Evolutionary conservation across 306 rosid genomes (phyloP), one percentile per base, ranked within the genome.

Genomic region (Cucumis hystrix): DNA sequence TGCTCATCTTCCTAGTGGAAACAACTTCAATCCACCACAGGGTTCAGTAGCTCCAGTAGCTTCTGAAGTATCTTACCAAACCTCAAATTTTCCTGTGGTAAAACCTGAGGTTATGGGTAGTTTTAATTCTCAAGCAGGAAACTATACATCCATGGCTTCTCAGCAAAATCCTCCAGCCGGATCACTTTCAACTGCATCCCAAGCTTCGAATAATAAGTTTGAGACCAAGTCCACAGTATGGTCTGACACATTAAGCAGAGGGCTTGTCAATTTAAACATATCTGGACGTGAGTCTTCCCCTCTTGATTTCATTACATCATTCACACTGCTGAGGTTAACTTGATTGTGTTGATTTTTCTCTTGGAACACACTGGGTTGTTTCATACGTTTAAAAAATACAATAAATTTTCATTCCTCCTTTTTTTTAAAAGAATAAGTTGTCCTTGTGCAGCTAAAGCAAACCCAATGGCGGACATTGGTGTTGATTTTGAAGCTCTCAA

Each of bases 221-320:
- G 93, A 88, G 81, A 83, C 99, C 82, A 96, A 92, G 81, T 96
- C 99, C 83, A 87, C 98, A 66, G 99, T 96, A 80, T 96, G 99
- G 99, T 74, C 97, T 0, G 99, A 96, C 86, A 96, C 99, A 45
- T 85, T 96, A 43, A 96, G 90, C 87, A 85, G 98, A 83, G 99
- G 99, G 35, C 89, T 96, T 28, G 98, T 96, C 78, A 87, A 96
- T 83, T 87, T 96, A 82, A 96, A 96, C 85, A 94, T 94, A 83
- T 94, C 98, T 30, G 98, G 98, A 85, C 79, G 98, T 94, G 84
- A 90, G 98, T 87, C 6, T 57, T 83, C 75, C 58, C 58, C 16
- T 41, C 52, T 76, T 52, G 77, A 67, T 79, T 75, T 41, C 47
- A 47, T 41, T 77, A 41, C 54, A 47, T 49, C 41, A 55, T 13